Base-by-base conservation (phyloP, 768 basidiomycete species). In the Phylloporus sp. region DNA sequence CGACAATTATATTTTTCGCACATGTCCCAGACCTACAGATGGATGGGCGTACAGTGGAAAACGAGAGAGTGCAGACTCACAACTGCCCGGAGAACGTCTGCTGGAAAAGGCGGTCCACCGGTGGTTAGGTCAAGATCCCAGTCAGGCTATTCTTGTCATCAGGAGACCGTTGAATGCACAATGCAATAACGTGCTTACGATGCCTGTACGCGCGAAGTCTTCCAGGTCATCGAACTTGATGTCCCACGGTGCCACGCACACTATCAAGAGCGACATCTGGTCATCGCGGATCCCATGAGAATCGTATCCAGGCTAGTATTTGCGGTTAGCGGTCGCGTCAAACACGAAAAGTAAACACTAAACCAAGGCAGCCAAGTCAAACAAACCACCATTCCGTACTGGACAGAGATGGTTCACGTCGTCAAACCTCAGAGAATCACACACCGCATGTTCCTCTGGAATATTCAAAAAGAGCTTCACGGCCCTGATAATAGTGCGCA, bases 11-110 rank as follows among this genome's bases (percentile, higher is more conserved):
- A 8, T 18, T 51, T 40, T 15, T 18, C 20, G 15, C 62, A 63
- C 8, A 55, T 28, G 28, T 54, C 55, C 58, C 56, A 62, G 3
- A 58, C 53, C 62, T 63, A 26, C 10, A 10, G 11, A 16, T 12
- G 8, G 12, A n/a, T 35, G 8, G 10, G n/a, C 24, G 16, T 41
- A 29, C 4, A n/a, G 18, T 5, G 26, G 31, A 11, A n/a, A 23
- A 20, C 13, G 16, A 15, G 22, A 16, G 13, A 3, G 13, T 7
- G 15, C 5, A 10, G 27, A 52, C 53, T 49, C 29, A 59, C 58
- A 15, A 54, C 45, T 8, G 57, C 55, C 55, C 57, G 51, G 9
- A 59, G n/a, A n/a, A 55, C 38, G 18, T 50, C 48, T 7, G 39
- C 31, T 2, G 42, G 47, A 53, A 9, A 24, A 3, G 56, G 45